phyloP scores from a whole-genome alignment of 345 rosid genomes.

The Murraya koenigii region DNA sequence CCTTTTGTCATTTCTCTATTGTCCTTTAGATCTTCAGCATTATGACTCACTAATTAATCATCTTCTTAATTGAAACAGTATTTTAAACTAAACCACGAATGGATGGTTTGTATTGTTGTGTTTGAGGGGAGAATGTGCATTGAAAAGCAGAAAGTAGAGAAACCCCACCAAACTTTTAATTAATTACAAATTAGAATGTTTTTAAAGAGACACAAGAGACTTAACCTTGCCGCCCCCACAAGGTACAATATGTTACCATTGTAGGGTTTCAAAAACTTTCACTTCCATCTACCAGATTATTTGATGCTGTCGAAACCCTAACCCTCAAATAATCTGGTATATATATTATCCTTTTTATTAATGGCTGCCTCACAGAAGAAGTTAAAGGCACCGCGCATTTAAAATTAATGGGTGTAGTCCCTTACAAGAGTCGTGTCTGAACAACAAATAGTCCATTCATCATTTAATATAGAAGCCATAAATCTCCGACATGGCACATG shows the following conservation, averaged over 20 bases:
- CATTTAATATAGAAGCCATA: conserved; percentile 30
- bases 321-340: no score
- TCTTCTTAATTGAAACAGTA: not conserved
- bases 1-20: not conserved
- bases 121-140: conserved; percentile 34
- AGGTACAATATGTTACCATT: conserved; percentile 19
- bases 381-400: conserved; percentile 8
- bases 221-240: conserved; percentile 32
- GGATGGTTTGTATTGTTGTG: conserved; percentile 16
- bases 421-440: conserved; percentile 30
- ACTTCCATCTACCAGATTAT: conserved; percentile 8
- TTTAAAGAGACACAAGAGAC: conserved; percentile 17
- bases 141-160: conserved; percentile 6
- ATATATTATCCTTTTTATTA: not conserved
- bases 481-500: conserved; percentile 48
- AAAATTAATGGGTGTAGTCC: conserved; percentile 24
- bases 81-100: conserved; percentile 9
- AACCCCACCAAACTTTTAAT: conserved; percentile 19
- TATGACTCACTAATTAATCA: not conserved
- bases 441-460: conserved; percentile 27
- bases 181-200: conserved; percentile 29
- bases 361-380: not conserved
- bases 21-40: conserved; percentile 6
- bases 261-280: conserved; percentile 11
- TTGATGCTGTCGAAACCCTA: not conserved